A percentile compares a stretch with the other conserved stretches of the same genome.
phyloP scores from a whole-genome alignment of 2,329 filamentous ascomycete genomes.

The Sporothrix luriei region DNA sequence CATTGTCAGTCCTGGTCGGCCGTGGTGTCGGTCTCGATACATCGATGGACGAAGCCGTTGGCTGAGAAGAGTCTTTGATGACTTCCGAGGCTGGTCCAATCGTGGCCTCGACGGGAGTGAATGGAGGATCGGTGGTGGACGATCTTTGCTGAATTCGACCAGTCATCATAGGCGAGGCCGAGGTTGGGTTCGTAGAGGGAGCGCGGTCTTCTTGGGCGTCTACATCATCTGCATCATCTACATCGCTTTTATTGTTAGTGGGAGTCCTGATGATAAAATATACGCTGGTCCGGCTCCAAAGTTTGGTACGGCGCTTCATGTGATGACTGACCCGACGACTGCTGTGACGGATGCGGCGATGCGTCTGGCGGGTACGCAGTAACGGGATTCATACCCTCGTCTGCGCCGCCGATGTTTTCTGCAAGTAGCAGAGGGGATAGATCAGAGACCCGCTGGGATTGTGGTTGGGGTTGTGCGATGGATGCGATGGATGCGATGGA shows the following conservation, averaged over 20 bases:
- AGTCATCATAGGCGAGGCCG: neutral
- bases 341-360: neutral
- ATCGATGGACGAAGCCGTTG: neutral
- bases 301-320: conserved; percentile 12
- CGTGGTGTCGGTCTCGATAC: neutral
- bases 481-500: neutral
- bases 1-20: neutral
- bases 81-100: neutral
- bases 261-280: neutral
- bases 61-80: neutral
- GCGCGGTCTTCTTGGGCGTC: neutral
- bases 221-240: too few species aligned
- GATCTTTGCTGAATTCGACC: neutral
- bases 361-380: neutral
- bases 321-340: conserved; percentile 24
- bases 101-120: conserved; percentile 10
- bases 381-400: neutral
- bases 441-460: neutral
- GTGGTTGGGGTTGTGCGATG: neutral
- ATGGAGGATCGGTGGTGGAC: conserved; percentile 7
- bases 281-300: neutral
- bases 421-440: neutral
- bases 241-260: conserved; percentile 2
- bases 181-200: neutral
- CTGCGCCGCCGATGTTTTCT: neutral